Conservation (phyloP, 2,329 filamentous ascomycete species). For the Cordyceps cicadae region DNA sequence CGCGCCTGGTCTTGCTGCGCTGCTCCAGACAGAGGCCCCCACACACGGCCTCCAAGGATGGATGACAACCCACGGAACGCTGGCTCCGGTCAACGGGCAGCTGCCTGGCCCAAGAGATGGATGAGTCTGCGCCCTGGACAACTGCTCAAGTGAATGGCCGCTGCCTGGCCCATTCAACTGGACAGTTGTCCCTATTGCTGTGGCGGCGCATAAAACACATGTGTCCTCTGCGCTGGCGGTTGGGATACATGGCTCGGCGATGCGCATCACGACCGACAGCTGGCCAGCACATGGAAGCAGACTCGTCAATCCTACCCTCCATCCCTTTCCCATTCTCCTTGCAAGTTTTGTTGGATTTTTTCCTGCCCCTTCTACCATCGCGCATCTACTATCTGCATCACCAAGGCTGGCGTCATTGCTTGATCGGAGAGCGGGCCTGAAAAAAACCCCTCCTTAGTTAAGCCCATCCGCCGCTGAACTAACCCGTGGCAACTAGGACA, state of each 20-base stretch:
- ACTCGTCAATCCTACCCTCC: background rate
- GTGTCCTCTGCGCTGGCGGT: constrained; percentile 9
- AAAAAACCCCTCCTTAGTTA: constrained; percentile 14
- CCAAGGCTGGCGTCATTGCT: constrained; percentile 10
- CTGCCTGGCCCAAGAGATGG: background rate
- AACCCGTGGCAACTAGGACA: constrained; percentile 24
- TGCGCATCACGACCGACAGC: background rate
- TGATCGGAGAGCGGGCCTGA: constrained; percentile 12
- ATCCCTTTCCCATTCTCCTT: background rate
- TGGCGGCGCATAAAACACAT: constrained; percentile 1
- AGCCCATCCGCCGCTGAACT: constrained; percentile 17
- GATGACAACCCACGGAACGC: background rate
- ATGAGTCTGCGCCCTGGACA: background rate
- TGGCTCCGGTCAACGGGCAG: background rate
- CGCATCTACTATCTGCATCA: background rate
- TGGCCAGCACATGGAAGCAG: background rate
- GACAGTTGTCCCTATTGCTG: background rate
- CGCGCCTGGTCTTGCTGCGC: background rate
- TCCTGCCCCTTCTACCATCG: background rate
- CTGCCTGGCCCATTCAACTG: background rate
- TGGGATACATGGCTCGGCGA: constrained; percentile 4
- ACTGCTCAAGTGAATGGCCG: background rate
- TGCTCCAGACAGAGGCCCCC: constrained; percentile 9
- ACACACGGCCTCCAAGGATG: constrained; percentile 1
- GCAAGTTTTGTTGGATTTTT: background rate